Conservation (phyloP, 352 stramenopile species). For the Pythium diclinum region DNA sequence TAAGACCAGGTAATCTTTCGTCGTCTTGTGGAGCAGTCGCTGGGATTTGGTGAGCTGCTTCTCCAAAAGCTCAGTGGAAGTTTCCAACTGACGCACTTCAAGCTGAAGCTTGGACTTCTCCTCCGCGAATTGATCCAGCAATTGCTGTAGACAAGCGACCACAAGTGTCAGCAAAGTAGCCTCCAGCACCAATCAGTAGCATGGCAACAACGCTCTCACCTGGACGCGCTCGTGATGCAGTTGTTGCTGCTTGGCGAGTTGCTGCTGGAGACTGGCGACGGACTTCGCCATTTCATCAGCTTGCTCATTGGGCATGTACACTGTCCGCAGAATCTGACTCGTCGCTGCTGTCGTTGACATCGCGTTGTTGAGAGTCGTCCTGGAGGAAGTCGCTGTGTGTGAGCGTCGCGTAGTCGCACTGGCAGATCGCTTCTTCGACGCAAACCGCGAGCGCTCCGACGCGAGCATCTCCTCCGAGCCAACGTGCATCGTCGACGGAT, state of each 20-base stretch:
- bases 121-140: constrained; percentile 52
- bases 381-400: background rate
- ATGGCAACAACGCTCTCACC: too few relatives aligned
- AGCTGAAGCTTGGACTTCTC: constrained; percentile 54
- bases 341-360: background rate
- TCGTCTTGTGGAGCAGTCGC: constrained; percentile 60
- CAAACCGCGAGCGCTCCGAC: background rate
- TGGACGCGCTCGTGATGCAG: constrained; percentile 58
- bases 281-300: constrained; percentile 44
- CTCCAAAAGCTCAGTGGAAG: constrained; percentile 37
- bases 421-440: background rate
- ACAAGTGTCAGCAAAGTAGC: constrained; percentile 1
- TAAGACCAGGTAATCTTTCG: constrained; percentile 74
- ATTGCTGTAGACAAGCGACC: constrained; percentile 26
- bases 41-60: constrained; percentile 55
- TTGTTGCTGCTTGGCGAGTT: constrained; percentile 54
- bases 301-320: constrained; percentile 79
- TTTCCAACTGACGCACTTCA: constrained; percentile 34
- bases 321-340: constrained; percentile 53
- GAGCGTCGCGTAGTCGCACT: background rate
- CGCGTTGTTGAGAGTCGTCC: background rate
- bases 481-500: constrained; percentile 77
- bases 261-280: constrained; percentile 54
- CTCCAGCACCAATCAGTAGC: background rate
- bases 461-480: constrained; percentile 44